These are phyloP conservation scores for Chimonanthus salicifolius DNA, from an alignment of 164 flowering plant genomes.

Conservation along the genomic window DNA sequence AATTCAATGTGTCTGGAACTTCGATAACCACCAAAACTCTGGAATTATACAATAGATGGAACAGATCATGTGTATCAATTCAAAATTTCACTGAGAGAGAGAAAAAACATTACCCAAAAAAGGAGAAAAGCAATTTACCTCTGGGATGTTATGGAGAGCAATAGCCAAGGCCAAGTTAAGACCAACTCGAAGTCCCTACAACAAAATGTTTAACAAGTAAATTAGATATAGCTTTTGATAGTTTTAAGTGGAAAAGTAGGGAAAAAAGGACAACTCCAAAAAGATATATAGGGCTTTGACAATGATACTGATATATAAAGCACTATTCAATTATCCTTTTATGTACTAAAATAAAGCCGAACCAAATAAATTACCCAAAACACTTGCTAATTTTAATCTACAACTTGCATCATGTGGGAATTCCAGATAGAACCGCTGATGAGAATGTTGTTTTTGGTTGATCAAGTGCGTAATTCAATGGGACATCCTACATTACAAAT, in stretches of 20 bases:
- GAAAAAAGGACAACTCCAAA: too few relatives aligned
- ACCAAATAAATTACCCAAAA: too few relatives aligned
- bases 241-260: too few relatives aligned
- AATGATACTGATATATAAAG: too few relatives aligned
- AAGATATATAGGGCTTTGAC: too few relatives aligned
- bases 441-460: too few relatives aligned
- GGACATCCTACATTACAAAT: not conserved
- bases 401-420: too few relatives aligned
- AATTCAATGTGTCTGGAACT: too few relatives aligned
- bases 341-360: too few relatives aligned
- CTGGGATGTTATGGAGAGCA: constrained; percentile 94
- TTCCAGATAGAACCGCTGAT: too few relatives aligned
- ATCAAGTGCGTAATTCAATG: not conserved
- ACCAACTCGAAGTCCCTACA: constrained; percentile 90
- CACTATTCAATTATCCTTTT: too few relatives aligned
- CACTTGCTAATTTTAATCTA: too few relatives aligned
- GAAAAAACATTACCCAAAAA: not conserved
- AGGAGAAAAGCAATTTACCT: constrained; percentile 36
- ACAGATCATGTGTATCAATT: not conserved
- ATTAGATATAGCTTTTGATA: not conserved
- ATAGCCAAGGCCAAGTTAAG: constrained; percentile 90
- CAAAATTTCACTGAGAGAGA: not conserved
- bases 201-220: constrained; percentile 6
- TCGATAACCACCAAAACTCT: not conserved
- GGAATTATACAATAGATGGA: not conserved